Percentiles rank a stretch among this genome's conserved stretches.
Evolutionary conservation across 1,284 basidiomycete species (phyloP).

Genomic region (Ustilago shanxiensis): DNA sequence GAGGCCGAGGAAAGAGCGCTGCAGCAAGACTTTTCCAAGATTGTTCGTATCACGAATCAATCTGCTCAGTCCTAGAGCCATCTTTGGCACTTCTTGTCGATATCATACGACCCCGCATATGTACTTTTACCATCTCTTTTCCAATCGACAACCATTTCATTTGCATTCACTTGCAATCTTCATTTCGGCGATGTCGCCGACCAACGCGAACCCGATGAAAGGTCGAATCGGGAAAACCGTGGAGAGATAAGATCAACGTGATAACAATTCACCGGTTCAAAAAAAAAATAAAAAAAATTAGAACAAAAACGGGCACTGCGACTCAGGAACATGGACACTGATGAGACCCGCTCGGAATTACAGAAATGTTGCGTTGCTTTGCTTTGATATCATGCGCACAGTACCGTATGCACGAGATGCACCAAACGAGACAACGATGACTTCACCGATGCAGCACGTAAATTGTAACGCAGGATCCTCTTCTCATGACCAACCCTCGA

Average conservation of each 20-base stretch:
- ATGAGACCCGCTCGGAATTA: not conserved
- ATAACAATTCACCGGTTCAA: conserved; percentile 1
- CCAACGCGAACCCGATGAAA: not conserved
- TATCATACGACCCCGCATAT: conserved; percentile 3
- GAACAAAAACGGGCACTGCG: too few species aligned
- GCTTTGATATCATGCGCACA: too few species aligned
- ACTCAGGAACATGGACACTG: too few species aligned
- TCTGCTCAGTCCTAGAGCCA: conserved; percentile 2
- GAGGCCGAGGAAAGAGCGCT: conserved; percentile 40
- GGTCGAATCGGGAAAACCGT: not conserved
- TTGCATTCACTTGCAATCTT: too few species aligned
- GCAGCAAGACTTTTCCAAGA: conserved; percentile 51
- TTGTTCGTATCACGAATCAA: conserved; percentile 51
- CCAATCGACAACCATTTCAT: not conserved
- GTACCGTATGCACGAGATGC: conserved; percentile 10
- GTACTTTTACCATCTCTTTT: conserved; percentile 20
- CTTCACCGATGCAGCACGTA: conserved; percentile 22
- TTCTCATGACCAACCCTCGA: not conserved
- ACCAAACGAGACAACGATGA: conserved; percentile 29
- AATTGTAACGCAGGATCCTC: not conserved
- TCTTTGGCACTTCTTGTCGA: too few species aligned
- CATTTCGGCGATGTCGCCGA: too few species aligned
- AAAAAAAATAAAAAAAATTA: not conserved
- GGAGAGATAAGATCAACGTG: not conserved
- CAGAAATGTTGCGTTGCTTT: not conserved